These are phyloP conservation scores for Haematococcus lacustris DNA, from an alignment of 139 green algal genomes.

Conservation along the genomic window DNA sequence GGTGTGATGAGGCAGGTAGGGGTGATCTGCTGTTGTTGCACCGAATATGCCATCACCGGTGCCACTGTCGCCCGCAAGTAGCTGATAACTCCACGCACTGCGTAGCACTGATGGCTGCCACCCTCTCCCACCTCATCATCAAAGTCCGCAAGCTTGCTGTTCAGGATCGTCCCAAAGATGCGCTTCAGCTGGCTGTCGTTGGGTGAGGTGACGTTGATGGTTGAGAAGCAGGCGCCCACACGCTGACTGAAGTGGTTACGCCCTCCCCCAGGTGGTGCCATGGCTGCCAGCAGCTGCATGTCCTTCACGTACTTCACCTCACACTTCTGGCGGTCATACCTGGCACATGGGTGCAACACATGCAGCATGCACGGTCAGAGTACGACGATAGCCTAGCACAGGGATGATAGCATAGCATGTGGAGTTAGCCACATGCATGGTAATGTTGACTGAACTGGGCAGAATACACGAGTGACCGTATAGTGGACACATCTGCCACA, in stretches of 20 bases:
- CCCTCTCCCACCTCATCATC: slow-evolving; percentile 52
- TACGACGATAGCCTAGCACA: not conserved
- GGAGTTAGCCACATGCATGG: not conserved
- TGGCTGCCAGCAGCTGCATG: slow-evolving; percentile 71
- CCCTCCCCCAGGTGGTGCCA: slow-evolving; percentile 74
- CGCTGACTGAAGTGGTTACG: slow-evolving; percentile 69
- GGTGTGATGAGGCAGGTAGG: no score
- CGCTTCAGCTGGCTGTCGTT: slow-evolving; percentile 63
- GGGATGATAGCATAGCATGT: not conserved
- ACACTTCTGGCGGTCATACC: slow-evolving; percentile 65
- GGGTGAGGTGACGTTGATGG: slow-evolving; percentile 62
- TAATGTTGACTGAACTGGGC: not conserved
- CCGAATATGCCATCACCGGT: no score
- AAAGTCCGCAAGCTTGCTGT: slow-evolving; percentile 66
- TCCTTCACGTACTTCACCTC: slow-evolving; percentile 75
- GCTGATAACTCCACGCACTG: no score
- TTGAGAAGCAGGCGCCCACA: slow-evolving; percentile 60
- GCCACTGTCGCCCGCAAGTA: no score
- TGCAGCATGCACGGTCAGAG: no score
- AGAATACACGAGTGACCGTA: not conserved
- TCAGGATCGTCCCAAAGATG: slow-evolving; percentile 74
- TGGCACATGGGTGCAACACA: no score
- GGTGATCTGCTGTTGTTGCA: no score
- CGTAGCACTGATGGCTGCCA: no score
- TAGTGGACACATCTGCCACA: not conserved